These are phyloP conservation scores for Ustilaginoidea virens DNA, from an alignment of 2,329 filamentous ascomycete genomes.

Conservation along the genomic window DNA sequence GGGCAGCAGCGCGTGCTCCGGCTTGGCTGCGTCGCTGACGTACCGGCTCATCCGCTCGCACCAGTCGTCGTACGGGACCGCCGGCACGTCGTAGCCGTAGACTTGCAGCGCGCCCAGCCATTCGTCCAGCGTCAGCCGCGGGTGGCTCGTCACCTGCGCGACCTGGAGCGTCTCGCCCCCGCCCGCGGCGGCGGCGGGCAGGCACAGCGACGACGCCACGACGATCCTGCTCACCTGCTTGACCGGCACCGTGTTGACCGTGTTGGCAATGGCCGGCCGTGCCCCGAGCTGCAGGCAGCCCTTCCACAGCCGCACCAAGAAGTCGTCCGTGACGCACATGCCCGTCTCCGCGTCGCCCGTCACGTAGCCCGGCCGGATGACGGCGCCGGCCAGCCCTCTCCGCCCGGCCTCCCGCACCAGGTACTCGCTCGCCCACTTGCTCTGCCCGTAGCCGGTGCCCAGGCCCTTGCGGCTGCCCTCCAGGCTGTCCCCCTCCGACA, in stretches of 20 bases:
- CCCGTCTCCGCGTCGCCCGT: slow-evolving; percentile 58
- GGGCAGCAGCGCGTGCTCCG: slow-evolving; percentile 30
- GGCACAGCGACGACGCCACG: slow-evolving; percentile 50
- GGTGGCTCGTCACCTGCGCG: slow-evolving; percentile 66
- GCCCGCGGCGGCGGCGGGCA: slow-evolving; percentile 39
- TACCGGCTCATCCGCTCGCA: slow-evolving; percentile 13
- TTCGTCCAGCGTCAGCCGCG: slow-evolving; percentile 62
- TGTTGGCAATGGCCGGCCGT: slow-evolving; percentile 67
- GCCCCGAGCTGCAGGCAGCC: slow-evolving; percentile 67
- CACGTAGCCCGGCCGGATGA: slow-evolving; percentile 77
- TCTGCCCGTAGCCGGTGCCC: slow-evolving; percentile 78
- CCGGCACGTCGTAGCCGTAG: slow-evolving; percentile 63
- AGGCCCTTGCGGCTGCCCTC: slow-evolving; percentile 61
- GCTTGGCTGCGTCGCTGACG: slow-evolving; percentile 12
- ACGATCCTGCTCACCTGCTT: slow-evolving; percentile 71
- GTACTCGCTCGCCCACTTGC: slow-evolving; percentile 63
- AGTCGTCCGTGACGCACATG: slow-evolving; percentile 71
- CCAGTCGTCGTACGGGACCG: slow-evolving; percentile 47
- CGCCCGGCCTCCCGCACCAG: slow-evolving; percentile 65
- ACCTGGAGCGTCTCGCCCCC: slow-evolving; percentile 30
- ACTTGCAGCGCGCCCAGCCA: slow-evolving; percentile 53
- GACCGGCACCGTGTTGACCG: slow-evolving; percentile 80
- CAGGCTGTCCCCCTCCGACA: slow-evolving; percentile 66
- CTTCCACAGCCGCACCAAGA: slow-evolving; percentile 74
- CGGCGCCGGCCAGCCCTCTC: slow-evolving; percentile 58